Evolutionary conservation across 2,329 filamentous ascomycete species (phyloP), one percentile per base, ranked within the genome.

Genomic region (Nemania sp.): DNA sequence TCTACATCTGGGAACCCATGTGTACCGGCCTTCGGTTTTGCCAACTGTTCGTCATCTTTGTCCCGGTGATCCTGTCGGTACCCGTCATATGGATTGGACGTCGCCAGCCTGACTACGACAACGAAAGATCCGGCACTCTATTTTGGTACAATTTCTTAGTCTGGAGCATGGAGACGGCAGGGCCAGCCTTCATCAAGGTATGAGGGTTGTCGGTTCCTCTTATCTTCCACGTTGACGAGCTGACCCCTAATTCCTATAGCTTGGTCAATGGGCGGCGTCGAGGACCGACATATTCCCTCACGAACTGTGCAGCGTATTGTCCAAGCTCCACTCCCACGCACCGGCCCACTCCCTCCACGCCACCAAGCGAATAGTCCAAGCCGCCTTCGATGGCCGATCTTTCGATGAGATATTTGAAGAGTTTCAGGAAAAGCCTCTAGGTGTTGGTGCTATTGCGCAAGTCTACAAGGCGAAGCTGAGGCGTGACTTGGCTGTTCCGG

Each of bases 241-340:
- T 73, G 35, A 73, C 55, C n/a, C 39, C 34, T 58, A 17, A 5
- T 0, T n/a, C 29, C 9, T 39, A 59, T 68, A 93, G 87, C 86
- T 99, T 56, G 95, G 95, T 15, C 95, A 99, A 87, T 99, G 95
- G 95, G 95, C 95, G 17, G 95, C 95, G 2, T 98, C 95, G 5
- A 85, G 95, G 73, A 91, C 93, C 43, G 95, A 99, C 76, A 97
- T 99, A 72, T 99, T 99, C 73, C 95, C 95, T 1, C 90, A 84
- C 20, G 88, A 97, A 75, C 87, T 99, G 85, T 99, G 95, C 77
- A 85, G 85, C 45, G 87, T 93, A 73, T 95, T 99, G 94, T 96
- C 93, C 1, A 90, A 92, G 63, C 83, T 99, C 47, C 95, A 99
- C 77, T 97, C 95, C 1, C 87, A 98, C 73, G 94, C 95, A 0